Evolutionary conservation across 2,329 filamentous ascomycete species (phyloP), one percentile per base, ranked within the genome.

Genomic region (Elsinoe australis): DNA sequence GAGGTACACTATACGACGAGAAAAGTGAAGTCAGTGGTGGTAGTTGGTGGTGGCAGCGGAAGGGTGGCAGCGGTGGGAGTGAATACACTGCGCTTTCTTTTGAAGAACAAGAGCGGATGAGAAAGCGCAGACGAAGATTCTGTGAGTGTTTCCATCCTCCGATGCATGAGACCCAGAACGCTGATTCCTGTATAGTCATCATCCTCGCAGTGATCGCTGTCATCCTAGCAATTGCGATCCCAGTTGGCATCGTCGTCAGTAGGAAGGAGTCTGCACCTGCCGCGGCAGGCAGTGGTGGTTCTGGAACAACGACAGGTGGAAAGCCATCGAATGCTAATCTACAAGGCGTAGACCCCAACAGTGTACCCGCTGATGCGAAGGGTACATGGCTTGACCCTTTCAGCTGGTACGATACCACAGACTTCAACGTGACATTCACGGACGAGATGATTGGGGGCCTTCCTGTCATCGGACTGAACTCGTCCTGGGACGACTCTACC

Each of bases 371-470:
- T 49, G 73, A 73, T 52, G 88, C 79, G 58, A 80, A 78, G 64
- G 87, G 81, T 10, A 86, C 84, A 2, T 82, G 85, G 53, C 73
- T 95, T 15, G 89, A 98, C 60, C 92, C 92, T 0, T 94, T 87
- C 64, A 81, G 83, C 1, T 98, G 92, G 92, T 83, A 85, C 55
- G 84, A 94, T 57, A 95, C 89, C 0, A 76, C 74, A 0, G 87
- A 89, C 59, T 95, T 96, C 71, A 98, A 98, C 62, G 76, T 90
- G 52, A 96, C 92, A 0, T 98, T 94, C 63, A 98, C 92, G 0
- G 79, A 83, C 52, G 76, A 80, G 42, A 88, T 80, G 10, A 83
- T 96, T 0, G 92, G 92, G 15, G 85, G 83, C 2, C 73, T 98
- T n/a, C 83, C 87, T 0, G 66, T 96, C 51, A 96, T 96, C 81